Evolutionary conservation across 768 basidiomycete species (phyloP), one percentile per base, ranked within the genome.

Genomic region (Lactarius sp.): DNA sequence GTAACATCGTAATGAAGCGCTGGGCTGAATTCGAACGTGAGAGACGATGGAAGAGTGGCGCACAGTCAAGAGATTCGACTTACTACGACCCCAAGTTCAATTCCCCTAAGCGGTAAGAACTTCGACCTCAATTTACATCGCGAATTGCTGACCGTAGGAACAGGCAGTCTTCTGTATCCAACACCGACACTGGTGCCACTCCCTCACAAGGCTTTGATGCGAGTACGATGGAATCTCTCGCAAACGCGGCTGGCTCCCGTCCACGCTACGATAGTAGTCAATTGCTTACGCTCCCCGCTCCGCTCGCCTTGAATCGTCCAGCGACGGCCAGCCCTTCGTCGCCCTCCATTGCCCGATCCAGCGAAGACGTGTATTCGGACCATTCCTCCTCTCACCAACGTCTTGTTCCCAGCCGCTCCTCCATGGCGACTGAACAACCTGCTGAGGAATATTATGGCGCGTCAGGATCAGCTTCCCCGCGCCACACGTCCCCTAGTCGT

Each of bases 11-110:
- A 41, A 98, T 98, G 97, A 98, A 98, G 80, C 85, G 93, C 46
- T 99, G 96, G 96, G 94, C 86, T 18, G 97, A 98, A 76, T 98
- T 97, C 73, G 97, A 98, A 79, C 80, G 96, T 54, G 97, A 98
- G 68, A 78, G 96, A 68, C 81, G 94, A 65, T 98, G 92, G 93
- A 94, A 87, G 85, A 88, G 75, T 71, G 94, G 93, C 7, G 83
- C 83, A 22, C 85, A 88, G 67, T 94, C 92, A 5, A 83, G 90
- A 65, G 93, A 96, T 71, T 87, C 85, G 27, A 81, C 83, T 6
- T 84, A 81, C 70, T 83, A 85, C 71, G 88, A 90, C 62, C 73
- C 74, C 34, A 71, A 76, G 37, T 70, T 73, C 1, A 72, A 69
- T 41, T 80, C 81, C 4, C 79, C 81, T 59, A 87, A 73, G 73